Percentiles rank a stretch among this genome's conserved stretches.
These are phyloP conservation scores for Breynia disticha DNA, from an alignment of 441 rosid species.

Conservation along the genomic window DNA sequence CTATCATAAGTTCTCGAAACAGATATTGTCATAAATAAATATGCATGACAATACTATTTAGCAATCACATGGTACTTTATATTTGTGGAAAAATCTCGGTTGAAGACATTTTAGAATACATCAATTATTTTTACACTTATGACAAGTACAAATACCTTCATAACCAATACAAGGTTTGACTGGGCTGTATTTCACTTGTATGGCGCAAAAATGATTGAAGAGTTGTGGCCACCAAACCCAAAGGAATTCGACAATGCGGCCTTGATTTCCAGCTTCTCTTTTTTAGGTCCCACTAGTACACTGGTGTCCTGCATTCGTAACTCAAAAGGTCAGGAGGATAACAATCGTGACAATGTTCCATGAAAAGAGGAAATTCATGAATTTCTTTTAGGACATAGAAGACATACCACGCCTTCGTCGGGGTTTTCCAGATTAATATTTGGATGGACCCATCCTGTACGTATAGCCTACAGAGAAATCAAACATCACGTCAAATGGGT, in stretches of 20 bases:
- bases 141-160: slow-evolving; percentile 30
- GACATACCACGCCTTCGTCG: slow-evolving; percentile 71
- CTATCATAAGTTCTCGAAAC: not conserved
- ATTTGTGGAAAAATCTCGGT: not conserved
- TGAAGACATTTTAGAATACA: not conserved
- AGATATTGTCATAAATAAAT: not conserved
- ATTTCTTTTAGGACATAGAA: not conserved
- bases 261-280: slow-evolving; percentile 74
- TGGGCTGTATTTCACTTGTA: slow-evolving; percentile 43
- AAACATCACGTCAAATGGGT: not conserved
- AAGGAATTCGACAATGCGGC: slow-evolving; percentile 92
- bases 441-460: slow-evolving; percentile 97
- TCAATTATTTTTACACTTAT: not conserved
- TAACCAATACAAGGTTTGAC: slow-evolving; percentile 18
- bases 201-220: slow-evolving; percentile 84
- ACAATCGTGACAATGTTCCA: no score
- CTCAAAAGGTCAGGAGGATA: no score
- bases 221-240: slow-evolving; percentile 98
- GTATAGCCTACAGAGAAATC: slow-evolving; percentile 60
- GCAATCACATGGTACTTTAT: not conserved
- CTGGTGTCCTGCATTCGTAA: slow-evolving; percentile 49
- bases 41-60: not conserved
- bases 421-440: slow-evolving; percentile 91
- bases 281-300: slow-evolving; percentile 79
- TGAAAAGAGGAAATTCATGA: no score